phyloP scores from a whole-genome alignment of 1,284 basidiomycete species.

The Apiotrichum sp. region DNA sequence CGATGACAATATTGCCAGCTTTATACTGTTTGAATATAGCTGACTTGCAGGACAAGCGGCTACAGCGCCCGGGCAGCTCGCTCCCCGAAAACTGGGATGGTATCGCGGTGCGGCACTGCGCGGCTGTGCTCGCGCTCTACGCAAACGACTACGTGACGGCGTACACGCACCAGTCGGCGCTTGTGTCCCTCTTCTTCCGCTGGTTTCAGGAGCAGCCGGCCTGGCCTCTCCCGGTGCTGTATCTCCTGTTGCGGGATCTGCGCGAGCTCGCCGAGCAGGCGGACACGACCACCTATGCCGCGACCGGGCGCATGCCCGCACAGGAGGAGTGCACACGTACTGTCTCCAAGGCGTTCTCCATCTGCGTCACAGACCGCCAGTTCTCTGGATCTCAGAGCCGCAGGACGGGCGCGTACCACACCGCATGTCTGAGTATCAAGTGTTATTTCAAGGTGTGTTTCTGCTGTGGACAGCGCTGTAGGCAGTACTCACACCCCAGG shows the following conservation, averaged over 20 bases:
- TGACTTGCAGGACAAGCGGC: constrained; percentile 25
- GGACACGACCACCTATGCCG: constrained; percentile 38
- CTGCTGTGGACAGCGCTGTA: too few relatives aligned
- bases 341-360: constrained; percentile 85
- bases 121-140: constrained; percentile 35
- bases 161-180: constrained; percentile 37
- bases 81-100: constrained; percentile 40
- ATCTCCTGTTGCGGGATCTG: constrained; percentile 69
- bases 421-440: constrained; percentile 87
- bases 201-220: constrained; percentile 70
- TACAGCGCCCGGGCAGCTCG: constrained; percentile 33
- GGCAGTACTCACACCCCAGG: constrained; percentile 49
- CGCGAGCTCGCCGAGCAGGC: constrained; percentile 64
- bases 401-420: constrained; percentile 89
- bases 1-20: too few relatives aligned
- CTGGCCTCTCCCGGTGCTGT: constrained; percentile 74
- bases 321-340: constrained; percentile 88
- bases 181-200: constrained; percentile 61
- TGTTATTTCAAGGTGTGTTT: constrained; percentile 80
- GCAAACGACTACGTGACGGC: constrained; percentile 29
- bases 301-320: constrained; percentile 54
- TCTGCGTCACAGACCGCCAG: constrained; percentile 78
- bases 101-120: constrained; percentile 41
- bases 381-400: constrained; percentile 69
- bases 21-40: background rate